A percentile compares a stretch with the other conserved stretches of the same genome.
phyloP scores from a whole-genome alignment of 176 grass and related monocot species.

The Rhynchospora pubera region DNA sequence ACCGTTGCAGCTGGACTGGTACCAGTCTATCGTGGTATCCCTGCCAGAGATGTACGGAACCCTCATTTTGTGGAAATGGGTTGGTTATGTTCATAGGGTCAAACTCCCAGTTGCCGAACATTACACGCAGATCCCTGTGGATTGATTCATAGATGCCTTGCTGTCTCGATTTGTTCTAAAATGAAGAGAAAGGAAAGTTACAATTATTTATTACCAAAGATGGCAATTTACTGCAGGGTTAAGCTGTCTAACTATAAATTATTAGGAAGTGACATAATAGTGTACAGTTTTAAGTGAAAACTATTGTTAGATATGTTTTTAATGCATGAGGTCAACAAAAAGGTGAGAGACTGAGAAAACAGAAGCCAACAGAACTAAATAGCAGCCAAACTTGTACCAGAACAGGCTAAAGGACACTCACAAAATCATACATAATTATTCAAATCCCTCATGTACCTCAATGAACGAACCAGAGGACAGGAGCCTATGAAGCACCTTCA shows the following conservation, averaged over 20 bases:
- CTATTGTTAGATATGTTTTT: not conserved
- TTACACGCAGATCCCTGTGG: constrained; percentile 60
- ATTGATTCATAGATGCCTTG: constrained; percentile 68
- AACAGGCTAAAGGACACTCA: not conserved
- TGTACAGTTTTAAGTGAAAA: not conserved
- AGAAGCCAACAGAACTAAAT: not conserved
- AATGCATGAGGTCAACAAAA: not conserved
- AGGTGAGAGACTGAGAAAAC: not conserved
- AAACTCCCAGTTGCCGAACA: constrained; percentile 74
- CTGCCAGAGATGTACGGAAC: constrained; percentile 75
- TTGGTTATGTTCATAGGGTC: constrained; percentile 60
- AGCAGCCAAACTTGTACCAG: not conserved
- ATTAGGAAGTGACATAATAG: not conserved
- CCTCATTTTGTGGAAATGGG: constrained; percentile 59
- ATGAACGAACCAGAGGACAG: not conserved
- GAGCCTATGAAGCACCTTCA: constrained; percentile 53
- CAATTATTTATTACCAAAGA: not conserved
- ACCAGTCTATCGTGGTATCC: constrained; percentile 60
- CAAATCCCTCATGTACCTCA: not conserved
- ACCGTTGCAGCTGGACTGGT: constrained; percentile 43
- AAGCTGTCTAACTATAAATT: not conserved
- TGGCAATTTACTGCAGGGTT: not conserved
- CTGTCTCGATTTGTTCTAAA: constrained; percentile 69
- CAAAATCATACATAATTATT: constrained; percentile 5
- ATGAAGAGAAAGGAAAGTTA: constrained; percentile 12